A percentile compares a stretch with the other conserved stretches of the same genome.
Conservation (phyloP, 495 filamentous ascomycete genomes). For the Neurospora sublineolata region DNA sequence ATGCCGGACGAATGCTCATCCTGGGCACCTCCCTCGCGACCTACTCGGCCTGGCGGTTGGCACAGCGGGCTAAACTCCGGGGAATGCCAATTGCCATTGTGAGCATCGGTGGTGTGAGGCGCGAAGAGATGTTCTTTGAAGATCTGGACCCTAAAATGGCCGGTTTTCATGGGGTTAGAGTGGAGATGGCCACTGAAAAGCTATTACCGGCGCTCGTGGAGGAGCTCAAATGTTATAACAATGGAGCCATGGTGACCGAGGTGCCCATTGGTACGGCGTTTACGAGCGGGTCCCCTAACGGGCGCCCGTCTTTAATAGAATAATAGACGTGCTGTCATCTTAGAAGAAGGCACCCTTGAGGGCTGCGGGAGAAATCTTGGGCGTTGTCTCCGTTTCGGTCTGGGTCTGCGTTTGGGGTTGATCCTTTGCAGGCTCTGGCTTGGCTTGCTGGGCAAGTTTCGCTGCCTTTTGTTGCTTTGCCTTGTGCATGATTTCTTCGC, state of each 20-base stretch:
- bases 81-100: conserved; percentile 78
- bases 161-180: conserved; percentile 38
- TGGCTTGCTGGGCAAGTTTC: background rate
- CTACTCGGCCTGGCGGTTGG: conserved; percentile 86
- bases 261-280: background rate
- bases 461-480: conserved; percentile 13
- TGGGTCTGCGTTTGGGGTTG: conserved; percentile 4
- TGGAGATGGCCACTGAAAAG: conserved; percentile 42
- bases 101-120: conserved; percentile 73
- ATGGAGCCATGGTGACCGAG: background rate
- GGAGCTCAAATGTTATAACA: conserved; percentile 10
- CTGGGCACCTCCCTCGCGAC: conserved; percentile 86
- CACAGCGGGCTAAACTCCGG: conserved; percentile 65
- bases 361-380: background rate
- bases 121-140: conserved; percentile 59
- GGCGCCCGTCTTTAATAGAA: background rate
- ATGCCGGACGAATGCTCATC: conserved; percentile 61
- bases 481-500: conserved; percentile 52
- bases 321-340: background rate
- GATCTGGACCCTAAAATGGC: conserved; percentile 33
- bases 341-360: conserved; percentile 31
- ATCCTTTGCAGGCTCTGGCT: background rate
- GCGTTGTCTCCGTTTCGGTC: conserved; percentile 8
- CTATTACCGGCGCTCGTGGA: conserved; percentile 44
- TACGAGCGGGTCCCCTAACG: background rate